phyloP scores from a whole-genome alignment of 352 stramenopile species.

The Peronospora tabacina region DNA sequence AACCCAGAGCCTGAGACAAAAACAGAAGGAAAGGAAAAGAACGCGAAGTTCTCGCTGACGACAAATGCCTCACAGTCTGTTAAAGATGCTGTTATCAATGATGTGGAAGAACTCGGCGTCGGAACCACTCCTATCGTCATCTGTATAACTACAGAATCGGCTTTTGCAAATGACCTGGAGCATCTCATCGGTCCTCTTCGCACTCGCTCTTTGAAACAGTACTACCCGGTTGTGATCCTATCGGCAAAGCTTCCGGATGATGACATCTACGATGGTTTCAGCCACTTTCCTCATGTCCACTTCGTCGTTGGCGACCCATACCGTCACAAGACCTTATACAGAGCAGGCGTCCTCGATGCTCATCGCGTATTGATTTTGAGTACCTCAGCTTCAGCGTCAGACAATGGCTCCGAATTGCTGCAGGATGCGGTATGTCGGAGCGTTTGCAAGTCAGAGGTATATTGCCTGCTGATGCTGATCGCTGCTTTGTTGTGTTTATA shows the following conservation, averaged over 20 bases:
- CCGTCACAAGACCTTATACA: slow-evolving; percentile 41
- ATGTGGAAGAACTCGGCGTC: slow-evolving; percentile 46
- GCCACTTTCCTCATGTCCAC: slow-evolving; percentile 62
- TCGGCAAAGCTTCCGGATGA: slow-evolving; percentile 43
- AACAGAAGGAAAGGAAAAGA: slow-evolving; percentile 13
- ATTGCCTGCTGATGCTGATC: background rate
- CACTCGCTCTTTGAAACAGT: slow-evolving; percentile 53
- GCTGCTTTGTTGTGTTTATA: slow-evolving; percentile 5
- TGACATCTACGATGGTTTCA: slow-evolving; percentile 58
- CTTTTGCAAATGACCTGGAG: slow-evolving; percentile 69
- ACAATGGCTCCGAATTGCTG: slow-evolving; percentile 57
- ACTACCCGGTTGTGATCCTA: slow-evolving; percentile 68
- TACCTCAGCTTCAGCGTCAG: slow-evolving; percentile 44
- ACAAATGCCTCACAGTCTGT: slow-evolving; percentile 15
- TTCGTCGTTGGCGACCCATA: slow-evolving; percentile 69
- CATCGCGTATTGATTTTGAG: slow-evolving; percentile 72
- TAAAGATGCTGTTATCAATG: slow-evolving; percentile 45
- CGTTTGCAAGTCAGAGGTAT: background rate
- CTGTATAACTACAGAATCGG: slow-evolving; percentile 45
- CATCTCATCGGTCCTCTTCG: slow-evolving; percentile 71
- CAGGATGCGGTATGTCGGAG: slow-evolving; percentile 46
- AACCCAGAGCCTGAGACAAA: slow-evolving; percentile 26
- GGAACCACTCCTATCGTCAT: slow-evolving; percentile 57
- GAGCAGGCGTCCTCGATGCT: slow-evolving; percentile 56
- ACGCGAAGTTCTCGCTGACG: background rate